Conservation (phyloP, 306 rosid genomes). For the Prosopis cineraria region DNA sequence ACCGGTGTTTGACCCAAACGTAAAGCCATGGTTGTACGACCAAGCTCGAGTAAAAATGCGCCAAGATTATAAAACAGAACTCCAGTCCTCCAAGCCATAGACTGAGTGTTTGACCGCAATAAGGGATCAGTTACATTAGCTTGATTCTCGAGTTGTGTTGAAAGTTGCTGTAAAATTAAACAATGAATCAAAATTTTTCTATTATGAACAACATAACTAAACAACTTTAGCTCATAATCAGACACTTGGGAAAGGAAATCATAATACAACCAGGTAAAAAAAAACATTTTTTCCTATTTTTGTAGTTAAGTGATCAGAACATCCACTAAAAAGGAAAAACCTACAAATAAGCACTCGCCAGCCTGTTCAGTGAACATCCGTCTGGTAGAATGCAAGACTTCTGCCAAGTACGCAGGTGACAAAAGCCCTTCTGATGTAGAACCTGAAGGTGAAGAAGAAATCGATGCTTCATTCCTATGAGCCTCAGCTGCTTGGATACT, state of each 20-base stretch:
- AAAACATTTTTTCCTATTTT: conserved; percentile 12
- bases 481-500: conserved; percentile 48
- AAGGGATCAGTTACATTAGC: conserved; percentile 65
- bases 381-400: conserved; percentile 78
- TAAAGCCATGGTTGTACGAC: conserved; percentile 88
- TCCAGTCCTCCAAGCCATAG: conserved; percentile 74
- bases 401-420: conserved; percentile 89
- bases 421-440: conserved; percentile 57
- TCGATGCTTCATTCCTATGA: conserved; percentile 49
- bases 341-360: conserved; percentile 72
- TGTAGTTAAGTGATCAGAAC: not conserved
- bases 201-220: conserved; percentile 27
- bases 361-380: conserved; percentile 67
- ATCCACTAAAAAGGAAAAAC: conserved; percentile 30
- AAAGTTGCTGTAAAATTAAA: conserved; percentile 67
- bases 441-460: conserved; percentile 45
- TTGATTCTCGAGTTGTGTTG: conserved; percentile 82
- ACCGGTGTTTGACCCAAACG: conserved; percentile 92
- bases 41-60: conserved; percentile 93
- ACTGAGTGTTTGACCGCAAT: conserved; percentile 61
- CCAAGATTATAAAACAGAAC: conserved; percentile 76
- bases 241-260: conserved; percentile 15
- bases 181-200: conserved; percentile 24
- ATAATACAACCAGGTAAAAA: conserved; percentile 5
- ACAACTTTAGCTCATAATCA: conserved; percentile 26